A percentile compares a stretch with the other conserved stretches of the same genome.
Conservation (phyloP, 306 rosid species). For the Glycine latifolia region DNA sequence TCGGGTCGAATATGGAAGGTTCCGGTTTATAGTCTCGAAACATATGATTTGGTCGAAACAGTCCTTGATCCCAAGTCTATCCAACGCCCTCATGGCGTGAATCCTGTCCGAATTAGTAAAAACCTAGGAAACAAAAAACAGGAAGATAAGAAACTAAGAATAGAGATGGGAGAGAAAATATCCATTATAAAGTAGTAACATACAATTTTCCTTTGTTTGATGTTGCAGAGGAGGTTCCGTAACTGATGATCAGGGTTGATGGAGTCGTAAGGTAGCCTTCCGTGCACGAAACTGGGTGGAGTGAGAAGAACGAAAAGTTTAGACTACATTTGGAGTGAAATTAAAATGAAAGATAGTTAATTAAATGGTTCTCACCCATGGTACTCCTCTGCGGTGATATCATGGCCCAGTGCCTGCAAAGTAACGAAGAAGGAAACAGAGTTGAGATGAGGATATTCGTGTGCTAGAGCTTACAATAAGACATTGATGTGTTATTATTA, state of each 20-base stretch:
- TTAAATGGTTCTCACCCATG: conserved; percentile 54
- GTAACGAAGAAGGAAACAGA: too few species aligned
- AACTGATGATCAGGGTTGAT: conserved; percentile 74
- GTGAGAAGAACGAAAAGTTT: conserved; percentile 4
- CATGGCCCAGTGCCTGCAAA: conserved; percentile 73
- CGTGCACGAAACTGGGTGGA: conserved; percentile 77
- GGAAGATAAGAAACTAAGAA: neutral
- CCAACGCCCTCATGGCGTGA: conserved; percentile 70
- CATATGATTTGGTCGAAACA: conserved; percentile 83
- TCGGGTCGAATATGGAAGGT: conserved; percentile 60
- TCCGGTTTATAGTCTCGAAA: conserved; percentile 90
- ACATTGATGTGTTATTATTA: conserved; percentile 16
- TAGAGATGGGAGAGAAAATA: neutral
- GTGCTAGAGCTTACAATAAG: too few species aligned
- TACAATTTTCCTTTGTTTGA: conserved; percentile 78
- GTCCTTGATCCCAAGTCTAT: conserved; percentile 64
- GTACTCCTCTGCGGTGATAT: conserved; percentile 81
- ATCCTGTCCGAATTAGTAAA: conserved; percentile 84
- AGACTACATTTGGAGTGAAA: neutral
- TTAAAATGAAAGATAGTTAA: neutral
- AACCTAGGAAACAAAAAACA: conserved; percentile 51
- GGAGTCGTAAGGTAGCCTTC: conserved; percentile 79
- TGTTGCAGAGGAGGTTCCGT: conserved; percentile 63
- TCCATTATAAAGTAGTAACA: neutral
- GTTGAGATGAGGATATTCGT: neutral